Conservation (phyloP, 495 filamentous ascomycete species). For the Penicillium salamii region DNA sequence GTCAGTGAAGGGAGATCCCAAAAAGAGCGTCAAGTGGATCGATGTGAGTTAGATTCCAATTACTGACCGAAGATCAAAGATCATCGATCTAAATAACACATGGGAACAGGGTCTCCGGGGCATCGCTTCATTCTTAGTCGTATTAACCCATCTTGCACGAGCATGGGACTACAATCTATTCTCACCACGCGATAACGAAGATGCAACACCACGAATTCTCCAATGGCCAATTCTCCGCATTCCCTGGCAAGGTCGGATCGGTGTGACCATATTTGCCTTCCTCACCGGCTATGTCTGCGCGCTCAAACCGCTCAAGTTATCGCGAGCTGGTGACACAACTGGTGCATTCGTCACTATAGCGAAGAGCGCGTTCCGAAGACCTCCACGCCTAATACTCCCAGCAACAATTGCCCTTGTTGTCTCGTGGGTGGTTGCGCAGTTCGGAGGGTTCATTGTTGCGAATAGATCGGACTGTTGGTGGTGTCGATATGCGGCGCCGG, state of each 20-base stretch:
- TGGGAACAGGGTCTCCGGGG: slow-evolving; percentile 65
- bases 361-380: slow-evolving; percentile 63
- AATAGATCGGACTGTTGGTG: slow-evolving; percentile 59
- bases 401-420: slow-evolving; percentile 56
- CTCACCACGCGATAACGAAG: slow-evolving; percentile 48
- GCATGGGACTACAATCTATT: slow-evolving; percentile 60
- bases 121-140: slow-evolving; percentile 63
- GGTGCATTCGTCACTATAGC: slow-evolving; percentile 52
- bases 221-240: slow-evolving; percentile 63
- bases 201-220: slow-evolving; percentile 48
- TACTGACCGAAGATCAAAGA: too few relatives aligned
- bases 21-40: slow-evolving; percentile 68
- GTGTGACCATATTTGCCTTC: slow-evolving; percentile 66
- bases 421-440: slow-evolving; percentile 60
- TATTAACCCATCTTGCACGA: slow-evolving; percentile 63
- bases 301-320: slow-evolving; percentile 61
- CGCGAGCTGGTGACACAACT: slow-evolving; percentile 52
- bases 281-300: slow-evolving; percentile 69
- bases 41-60: slow-evolving; percentile 49
- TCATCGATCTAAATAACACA: neutral
- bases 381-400: slow-evolving; percentile 62
- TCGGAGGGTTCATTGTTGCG: slow-evolving; percentile 57
- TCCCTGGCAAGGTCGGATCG: slow-evolving; percentile 61
- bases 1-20: slow-evolving; percentile 36
- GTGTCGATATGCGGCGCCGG: slow-evolving; percentile 56